These are phyloP conservation scores for Ganoderma leucocontextum DNA, from an alignment of 1,284 basidiomycete genomes.

Conservation along the genomic window DNA sequence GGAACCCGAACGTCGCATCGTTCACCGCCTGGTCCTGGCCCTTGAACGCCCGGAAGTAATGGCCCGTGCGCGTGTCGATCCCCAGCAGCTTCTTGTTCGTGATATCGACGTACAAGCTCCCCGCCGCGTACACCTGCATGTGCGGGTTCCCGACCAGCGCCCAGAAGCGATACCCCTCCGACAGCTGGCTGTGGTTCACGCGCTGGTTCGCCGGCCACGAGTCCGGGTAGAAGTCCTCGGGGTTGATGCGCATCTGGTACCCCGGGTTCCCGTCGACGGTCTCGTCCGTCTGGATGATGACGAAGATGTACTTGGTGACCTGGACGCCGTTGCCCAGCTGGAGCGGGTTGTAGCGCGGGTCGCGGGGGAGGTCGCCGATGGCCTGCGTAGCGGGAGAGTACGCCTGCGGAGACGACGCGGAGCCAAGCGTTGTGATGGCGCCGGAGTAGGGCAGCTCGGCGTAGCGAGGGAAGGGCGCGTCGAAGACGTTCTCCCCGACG, in stretches of 20 bases:
- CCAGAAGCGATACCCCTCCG: conserved; percentile 6
- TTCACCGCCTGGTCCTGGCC: conserved; percentile 4
- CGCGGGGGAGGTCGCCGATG: too few species aligned
- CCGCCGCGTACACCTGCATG: conserved; percentile 7
- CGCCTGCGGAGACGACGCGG: too few species aligned
- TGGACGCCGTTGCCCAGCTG: background rate
- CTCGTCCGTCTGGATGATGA: conserved; percentile 1
- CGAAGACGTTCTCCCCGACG: too few species aligned
- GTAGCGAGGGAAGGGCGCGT: too few species aligned
- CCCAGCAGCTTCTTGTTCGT: background rate
- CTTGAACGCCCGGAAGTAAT: background rate
- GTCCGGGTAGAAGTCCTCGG: conserved; percentile 3
- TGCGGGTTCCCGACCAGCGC: background rate
- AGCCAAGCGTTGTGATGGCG: too few species aligned
- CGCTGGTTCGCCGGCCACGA: background rate
- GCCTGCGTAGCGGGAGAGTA: too few species aligned
- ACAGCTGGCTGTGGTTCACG: background rate
- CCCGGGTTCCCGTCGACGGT: background rate
- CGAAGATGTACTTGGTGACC: background rate
- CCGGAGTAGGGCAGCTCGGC: too few species aligned
- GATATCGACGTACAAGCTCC: conserved; percentile 5
- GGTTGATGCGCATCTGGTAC: conserved; percentile 3
- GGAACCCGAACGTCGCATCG: conserved; percentile 1
- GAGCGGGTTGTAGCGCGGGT: background rate
- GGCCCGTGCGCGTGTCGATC: conserved; percentile 5